Evolutionary conservation across 176 grass and related monocot genomes (phyloP).

Genomic region (Tillandsia fasciculata): DNA sequence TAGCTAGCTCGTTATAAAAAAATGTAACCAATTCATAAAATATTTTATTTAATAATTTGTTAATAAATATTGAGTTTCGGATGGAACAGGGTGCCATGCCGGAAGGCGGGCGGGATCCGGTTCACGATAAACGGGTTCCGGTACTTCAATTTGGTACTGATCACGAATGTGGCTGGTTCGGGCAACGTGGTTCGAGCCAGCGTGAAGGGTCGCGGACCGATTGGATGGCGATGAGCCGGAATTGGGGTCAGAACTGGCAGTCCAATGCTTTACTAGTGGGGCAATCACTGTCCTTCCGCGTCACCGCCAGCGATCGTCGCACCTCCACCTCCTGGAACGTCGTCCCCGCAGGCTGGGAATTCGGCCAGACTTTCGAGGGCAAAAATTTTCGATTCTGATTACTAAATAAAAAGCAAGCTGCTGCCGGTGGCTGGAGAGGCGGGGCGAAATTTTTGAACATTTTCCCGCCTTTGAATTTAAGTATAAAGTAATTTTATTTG

Average conservation of each 20-base stretch:
- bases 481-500: neutral
- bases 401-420: neutral
- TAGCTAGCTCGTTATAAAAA: no score
- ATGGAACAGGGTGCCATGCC: constrained; percentile 39
- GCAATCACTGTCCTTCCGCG: constrained; percentile 59
- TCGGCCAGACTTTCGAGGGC: constrained; percentile 76
- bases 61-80: neutral
- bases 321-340: constrained; percentile 56
- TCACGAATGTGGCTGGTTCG: constrained; percentile 67
- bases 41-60: no score
- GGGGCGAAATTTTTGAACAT: neutral
- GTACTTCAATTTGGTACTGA: constrained; percentile 91
- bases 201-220: constrained; percentile 41
- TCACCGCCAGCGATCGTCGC: constrained; percentile 57
- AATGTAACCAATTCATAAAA: no score
- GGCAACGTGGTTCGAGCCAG: constrained; percentile 55
- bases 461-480: neutral
- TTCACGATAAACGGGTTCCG: constrained; percentile 74
- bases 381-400: constrained; percentile 70
- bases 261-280: constrained; percentile 54
- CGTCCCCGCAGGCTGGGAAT: constrained; percentile 52
- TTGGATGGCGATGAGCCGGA: constrained; percentile 71
- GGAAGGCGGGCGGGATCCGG: constrained; percentile 42
- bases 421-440: no score
- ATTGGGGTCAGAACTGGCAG: constrained; percentile 99